Evolutionary conservation across 805 yeast genomes (phyloP), one percentile per base, ranked within the genome.

Genomic region (Pichia cabralensis): DNA sequence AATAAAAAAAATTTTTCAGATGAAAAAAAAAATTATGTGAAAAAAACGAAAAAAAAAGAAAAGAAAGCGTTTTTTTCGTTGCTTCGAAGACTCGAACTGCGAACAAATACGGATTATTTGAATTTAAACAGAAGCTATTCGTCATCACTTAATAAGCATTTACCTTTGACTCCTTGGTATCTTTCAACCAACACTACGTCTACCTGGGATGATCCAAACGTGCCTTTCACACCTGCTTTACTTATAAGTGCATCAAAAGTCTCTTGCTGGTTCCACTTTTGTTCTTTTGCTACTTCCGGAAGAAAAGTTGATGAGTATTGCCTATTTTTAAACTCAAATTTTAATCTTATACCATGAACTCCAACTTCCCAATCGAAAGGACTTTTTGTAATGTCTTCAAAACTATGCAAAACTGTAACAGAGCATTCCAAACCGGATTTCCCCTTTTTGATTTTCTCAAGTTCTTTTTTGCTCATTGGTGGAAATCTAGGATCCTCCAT

Each of bases 251-350:
- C 69, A 40, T 63, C 63, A 36, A 89, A 56, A 0, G 97, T 89
- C 17, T 81, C 77, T 13, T 61, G 58, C 47, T 80, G 70, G 44
- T 68, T 69, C 95, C 96, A 85, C 2, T 72, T 75, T 46, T 88
- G 94, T 45, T 89, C 97, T 5, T 61, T 66, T 16, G 96, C 94
- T 1, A 92, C 97, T 27, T 76, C 81, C 0, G 98, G 98, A 26
- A 92, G 58, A 46, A 85, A 92, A 0, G 97, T 92, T 0, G 96
- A 85, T 32, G 79, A 71, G 18, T 34, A 30, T 6, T 6, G 17
- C 5, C 26, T 13, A 6, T 27, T 26, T 5, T 10, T 6, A 20
- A 34, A 30, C 3, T 13, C 9, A 16, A 42, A 36, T 6, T 19
- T 25, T 8, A 39, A 17, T 10, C 43, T 31, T 14, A 92, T 69